Evolutionary conservation across 2,329 filamentous ascomycete genomes (phyloP), one percentile per base, ranked within the genome.

Genomic region (Colletotrichum karsti): DNA sequence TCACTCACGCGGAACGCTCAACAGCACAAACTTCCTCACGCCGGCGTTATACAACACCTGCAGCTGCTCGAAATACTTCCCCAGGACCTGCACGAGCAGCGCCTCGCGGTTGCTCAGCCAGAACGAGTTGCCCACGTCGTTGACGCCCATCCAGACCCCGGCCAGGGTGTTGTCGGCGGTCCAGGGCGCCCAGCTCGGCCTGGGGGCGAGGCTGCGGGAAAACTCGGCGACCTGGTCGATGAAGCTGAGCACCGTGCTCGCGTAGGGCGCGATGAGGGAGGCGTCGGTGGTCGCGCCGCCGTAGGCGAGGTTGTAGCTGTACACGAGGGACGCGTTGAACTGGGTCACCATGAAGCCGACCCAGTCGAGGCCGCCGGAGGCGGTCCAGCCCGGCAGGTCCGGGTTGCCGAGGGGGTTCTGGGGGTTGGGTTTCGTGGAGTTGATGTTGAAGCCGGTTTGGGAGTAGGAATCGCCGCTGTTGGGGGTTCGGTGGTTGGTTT

Each of bases 371-470:
- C 84, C 85, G 42, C 82, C 82, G 22, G 77, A 76, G 20, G 82
- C 79, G 8, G 85, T 85, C 69, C 77, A 83, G n/a, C 84, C 82
- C 0, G 83, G 84, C 48, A 85, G 85, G 2, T 78, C 53, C 1
- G 89, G 89, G 77, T 91, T 91, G 9, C 89, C 89, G 69, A 91
- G 79, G 0, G 89, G 88, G 72, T 90, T 88, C 6, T 77, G 76
- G 5, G 79, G 67, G n/a, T 79, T 83, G 10, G 89, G 87, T 63
- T 88, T 85, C 1, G 80, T 77, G 20, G 78, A 77, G 37, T 77
- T 78, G 51, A 84, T 74, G 70, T 88, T 77, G 78, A 91, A 91
- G 44, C 84, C 85, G 3, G 87, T 89, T 69, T 85, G 83, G 1
- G 87, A 87, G 77, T 90, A 90, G 3, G 86, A 89, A 72, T 90